Percentiles rank a stretch among this genome's conserved stretches.
Conservation (phyloP, 2,329 filamentous ascomycete species). For the Xylariomycetidae sp. region DNA sequence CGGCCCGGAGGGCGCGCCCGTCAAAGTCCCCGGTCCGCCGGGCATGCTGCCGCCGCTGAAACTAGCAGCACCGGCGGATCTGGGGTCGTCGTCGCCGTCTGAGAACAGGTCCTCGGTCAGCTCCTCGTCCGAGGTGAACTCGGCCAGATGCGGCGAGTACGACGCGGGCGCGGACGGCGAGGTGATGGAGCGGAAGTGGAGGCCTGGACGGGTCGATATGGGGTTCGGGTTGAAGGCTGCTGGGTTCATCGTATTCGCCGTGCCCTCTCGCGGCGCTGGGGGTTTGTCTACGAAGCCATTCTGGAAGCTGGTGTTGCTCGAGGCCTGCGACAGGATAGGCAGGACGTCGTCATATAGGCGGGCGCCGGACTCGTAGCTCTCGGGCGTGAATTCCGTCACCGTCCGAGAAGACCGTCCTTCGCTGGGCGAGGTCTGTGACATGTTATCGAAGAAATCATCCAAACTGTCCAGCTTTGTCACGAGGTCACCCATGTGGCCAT, state of each 20-base stretch:
- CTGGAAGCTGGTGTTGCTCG: conserved; percentile 76
- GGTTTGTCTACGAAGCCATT: conserved; percentile 79
- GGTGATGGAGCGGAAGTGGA: conserved; percentile 81
- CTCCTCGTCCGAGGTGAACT: conserved; percentile 74
- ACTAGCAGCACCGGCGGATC: conserved; percentile 3
- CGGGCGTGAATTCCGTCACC: conserved; percentile 60
- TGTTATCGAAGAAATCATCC: conserved; percentile 77
- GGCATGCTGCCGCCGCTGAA: conserved; percentile 30
- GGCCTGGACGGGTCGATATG: conserved; percentile 54
- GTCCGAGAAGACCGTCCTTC: conserved; percentile 59
- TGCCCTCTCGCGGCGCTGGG: conserved; percentile 55
- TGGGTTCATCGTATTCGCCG: conserved; percentile 58
- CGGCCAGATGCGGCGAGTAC: conserved; percentile 50
- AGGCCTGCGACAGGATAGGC: conserved; percentile 84
- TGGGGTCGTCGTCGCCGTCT: conserved; percentile 66
- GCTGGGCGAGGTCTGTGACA: conserved; percentile 54
- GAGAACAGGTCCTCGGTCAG: conserved; percentile 69
- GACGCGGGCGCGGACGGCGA: conserved; percentile 63
- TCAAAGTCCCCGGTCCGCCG: no score
- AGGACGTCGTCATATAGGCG: conserved; percentile 89
- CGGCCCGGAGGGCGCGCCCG: no score
- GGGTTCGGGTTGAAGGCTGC: conserved; percentile 48
- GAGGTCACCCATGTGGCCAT: conserved; percentile 75
- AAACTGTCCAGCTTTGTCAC: conserved; percentile 74
- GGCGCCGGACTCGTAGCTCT: conserved; percentile 68